Conservation (phyloP, 805 yeast genomes). For the Candida awuae region DNA sequence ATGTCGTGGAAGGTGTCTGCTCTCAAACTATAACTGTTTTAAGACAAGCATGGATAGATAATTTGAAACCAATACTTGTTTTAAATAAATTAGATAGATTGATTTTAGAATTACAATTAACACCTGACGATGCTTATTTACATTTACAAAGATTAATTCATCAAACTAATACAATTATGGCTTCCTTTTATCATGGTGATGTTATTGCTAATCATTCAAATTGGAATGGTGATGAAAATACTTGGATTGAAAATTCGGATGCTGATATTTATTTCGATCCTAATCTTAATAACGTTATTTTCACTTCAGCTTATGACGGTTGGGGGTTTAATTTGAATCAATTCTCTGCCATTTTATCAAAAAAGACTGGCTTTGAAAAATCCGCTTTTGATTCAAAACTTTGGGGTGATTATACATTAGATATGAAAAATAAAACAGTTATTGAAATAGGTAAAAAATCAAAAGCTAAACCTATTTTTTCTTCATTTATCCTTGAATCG, state of each 20-base stretch:
- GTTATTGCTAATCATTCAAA: slow-evolving; percentile 79
- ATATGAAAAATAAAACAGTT: slow-evolving; percentile 82
- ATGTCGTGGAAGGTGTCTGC: slow-evolving; percentile 97
- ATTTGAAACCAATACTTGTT: slow-evolving; percentile 78
- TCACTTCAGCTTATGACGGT: slow-evolving; percentile 89
- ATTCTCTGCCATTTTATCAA: slow-evolving; percentile 77
- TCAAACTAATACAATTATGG: slow-evolving; percentile 91
- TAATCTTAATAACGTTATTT: slow-evolving; percentile 77
- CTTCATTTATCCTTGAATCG: slow-evolving; percentile 75
- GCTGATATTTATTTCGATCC: slow-evolving; percentile 83
- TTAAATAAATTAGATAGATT: slow-evolving; percentile 87
- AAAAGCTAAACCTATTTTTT: slow-evolving; percentile 70
- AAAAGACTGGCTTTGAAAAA: slow-evolving; percentile 76
- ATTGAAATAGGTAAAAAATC: slow-evolving; percentile 57
- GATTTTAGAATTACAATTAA: slow-evolving; percentile 69
- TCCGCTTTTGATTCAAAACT: slow-evolving; percentile 73
- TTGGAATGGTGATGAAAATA: slow-evolving; percentile 42
- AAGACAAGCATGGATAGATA: slow-evolving; percentile 93
- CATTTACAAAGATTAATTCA: slow-evolving; percentile 77
- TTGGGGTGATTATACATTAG: slow-evolving; percentile 92
- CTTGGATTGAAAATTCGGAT: slow-evolving; percentile 69
- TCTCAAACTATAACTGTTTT: slow-evolving; percentile 94
- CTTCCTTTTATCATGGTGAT: slow-evolving; percentile 87
- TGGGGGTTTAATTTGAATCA: slow-evolving; percentile 95
- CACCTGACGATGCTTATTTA: slow-evolving; percentile 76